phyloP scores from a whole-genome alignment of 2,329 filamentous ascomycete genomes.

The Pochonia chlamydosporia region DNA sequence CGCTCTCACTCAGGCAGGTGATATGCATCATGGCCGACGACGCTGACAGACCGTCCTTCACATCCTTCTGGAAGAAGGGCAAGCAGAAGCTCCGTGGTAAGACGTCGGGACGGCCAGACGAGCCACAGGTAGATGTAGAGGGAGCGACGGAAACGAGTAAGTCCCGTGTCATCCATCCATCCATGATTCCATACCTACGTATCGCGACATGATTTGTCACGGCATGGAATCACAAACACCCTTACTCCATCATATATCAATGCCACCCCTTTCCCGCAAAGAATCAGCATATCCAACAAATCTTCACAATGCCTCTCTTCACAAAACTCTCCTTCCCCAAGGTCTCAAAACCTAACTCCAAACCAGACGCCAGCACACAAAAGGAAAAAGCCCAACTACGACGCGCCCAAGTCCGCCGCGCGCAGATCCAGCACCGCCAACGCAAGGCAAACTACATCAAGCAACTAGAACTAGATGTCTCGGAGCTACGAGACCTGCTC shows the following conservation, averaged over 20 bases:
- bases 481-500: constrained; percentile 41
- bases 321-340: background rate
- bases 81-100: constrained; percentile 25
- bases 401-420: constrained; percentile 45
- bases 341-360: background rate
- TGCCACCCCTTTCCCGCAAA: too few relatives aligned
- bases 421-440: constrained; percentile 50
- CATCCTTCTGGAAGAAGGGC: constrained; percentile 39
- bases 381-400: constrained; percentile 39
- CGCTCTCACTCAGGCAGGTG: background rate
- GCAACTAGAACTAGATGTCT: constrained; percentile 47
- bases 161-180: too few relatives aligned
- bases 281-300: too few relatives aligned
- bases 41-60: constrained; percentile 36
- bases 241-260: too few relatives aligned
- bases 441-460: constrained; percentile 51
- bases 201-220: too few relatives aligned
- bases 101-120: background rate
- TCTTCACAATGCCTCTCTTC: background rate
- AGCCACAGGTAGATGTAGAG: background rate
- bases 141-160: background rate
- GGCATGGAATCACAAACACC: too few relatives aligned
- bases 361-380: constrained; percentile 2
- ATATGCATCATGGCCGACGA: constrained; percentile 13
- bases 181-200: too few relatives aligned